Evolutionary conservation across 257 asterid genomes (phyloP).

Genomic region (Petrea volubilis): DNA sequence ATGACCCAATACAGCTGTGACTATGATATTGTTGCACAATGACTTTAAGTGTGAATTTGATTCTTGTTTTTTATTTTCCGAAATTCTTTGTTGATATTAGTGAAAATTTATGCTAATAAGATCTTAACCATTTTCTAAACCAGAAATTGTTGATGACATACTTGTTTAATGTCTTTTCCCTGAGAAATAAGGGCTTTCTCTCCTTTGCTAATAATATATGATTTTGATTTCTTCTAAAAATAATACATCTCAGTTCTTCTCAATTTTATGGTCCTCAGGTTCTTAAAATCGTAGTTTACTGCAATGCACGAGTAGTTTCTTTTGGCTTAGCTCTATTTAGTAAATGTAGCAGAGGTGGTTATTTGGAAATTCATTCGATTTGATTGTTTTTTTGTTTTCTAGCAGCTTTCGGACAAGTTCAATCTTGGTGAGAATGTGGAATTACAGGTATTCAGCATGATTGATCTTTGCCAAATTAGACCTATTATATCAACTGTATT

Average conservation of each 20-base stretch:
- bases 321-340: slow-evolving; percentile 1
- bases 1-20: neutral
- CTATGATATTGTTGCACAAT: neutral
- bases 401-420: slow-evolving; percentile 75
- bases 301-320: slow-evolving; percentile 10
- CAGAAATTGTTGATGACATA: neutral
- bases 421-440: slow-evolving; percentile 70
- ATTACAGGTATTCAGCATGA: slow-evolving; percentile 62
- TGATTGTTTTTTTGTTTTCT: slow-evolving; percentile 12
- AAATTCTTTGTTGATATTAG: neutral
- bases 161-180: too few relatives aligned
- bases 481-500: neutral
- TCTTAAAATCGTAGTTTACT: neutral
- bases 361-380: slow-evolving; percentile 20
- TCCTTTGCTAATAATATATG: neutral
- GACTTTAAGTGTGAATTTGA: neutral
- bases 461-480: slow-evolving; percentile 11
- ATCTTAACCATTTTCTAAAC: too few relatives aligned
- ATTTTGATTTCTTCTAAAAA: neutral
- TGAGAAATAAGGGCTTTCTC: neutral
- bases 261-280: neutral
- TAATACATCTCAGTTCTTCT: slow-evolving; percentile 2
- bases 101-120: neutral
- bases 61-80: neutral
- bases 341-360: slow-evolving; percentile 12